A percentile compares a stretch with the other conserved stretches of the same genome.
Conservation (phyloP, 2,329 filamentous ascomycete species). For the Beauveria sp. region DNA sequence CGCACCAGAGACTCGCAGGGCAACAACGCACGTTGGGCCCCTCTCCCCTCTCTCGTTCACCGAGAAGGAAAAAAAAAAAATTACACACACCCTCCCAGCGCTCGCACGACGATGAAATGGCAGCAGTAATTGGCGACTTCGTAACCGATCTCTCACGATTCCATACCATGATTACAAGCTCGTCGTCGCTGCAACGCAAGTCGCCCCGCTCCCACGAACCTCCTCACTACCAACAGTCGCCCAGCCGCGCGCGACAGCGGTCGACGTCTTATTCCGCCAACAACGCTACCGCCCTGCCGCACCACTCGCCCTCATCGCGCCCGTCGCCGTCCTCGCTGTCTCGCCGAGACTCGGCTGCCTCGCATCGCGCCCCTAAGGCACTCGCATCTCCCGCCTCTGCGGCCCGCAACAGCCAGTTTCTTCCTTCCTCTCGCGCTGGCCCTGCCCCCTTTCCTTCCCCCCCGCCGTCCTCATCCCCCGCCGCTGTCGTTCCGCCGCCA, state of each 20-base stretch:
- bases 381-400: conserved; percentile 14
- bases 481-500: conserved; percentile 26
- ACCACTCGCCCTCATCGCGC: conserved; percentile 5
- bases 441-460: conserved; percentile 46
- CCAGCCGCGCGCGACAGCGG: conserved; percentile 20
- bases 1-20: conserved; percentile 12
- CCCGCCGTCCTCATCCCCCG: conserved; percentile 45
- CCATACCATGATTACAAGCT: conserved; percentile 57
- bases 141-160: conserved; percentile 65
- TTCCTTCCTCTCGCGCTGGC: conserved; percentile 28
- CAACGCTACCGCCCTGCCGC: conserved; percentile 4
- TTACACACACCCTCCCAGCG: conserved; percentile 1
- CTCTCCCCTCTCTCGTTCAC: neutral
- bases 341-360: conserved; percentile 11
- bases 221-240: conserved; percentile 21
- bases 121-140: conserved; percentile 62
- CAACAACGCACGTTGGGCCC: neutral
- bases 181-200: conserved; percentile 32
- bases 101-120: conserved; percentile 44
- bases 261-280: conserved; percentile 9
- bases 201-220: conserved; percentile 37
- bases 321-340: conserved; percentile 14
- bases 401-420: conserved; percentile 10
- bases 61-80: neutral
- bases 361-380: conserved; percentile 15